Conservation (phyloP, 345 rosid genomes). For the Boechera divaricarpa region DNA sequence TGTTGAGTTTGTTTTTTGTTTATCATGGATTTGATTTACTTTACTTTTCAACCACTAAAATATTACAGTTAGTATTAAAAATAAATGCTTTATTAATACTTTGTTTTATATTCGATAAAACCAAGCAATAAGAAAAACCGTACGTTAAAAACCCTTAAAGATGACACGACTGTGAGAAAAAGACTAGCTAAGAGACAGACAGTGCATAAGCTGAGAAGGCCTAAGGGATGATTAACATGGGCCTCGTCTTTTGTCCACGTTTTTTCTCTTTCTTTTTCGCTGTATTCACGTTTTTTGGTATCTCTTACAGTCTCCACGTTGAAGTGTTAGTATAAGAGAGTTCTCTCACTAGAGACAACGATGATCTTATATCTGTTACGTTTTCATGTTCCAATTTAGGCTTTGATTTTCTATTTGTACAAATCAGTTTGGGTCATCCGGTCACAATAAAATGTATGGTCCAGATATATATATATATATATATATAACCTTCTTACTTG, state of each 20-base stretch:
- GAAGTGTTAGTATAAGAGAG: conserved; percentile 9
- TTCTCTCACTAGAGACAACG: conserved; percentile 32
- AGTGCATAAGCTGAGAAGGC: conserved; percentile 18
- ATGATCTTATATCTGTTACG: conserved; percentile 18
- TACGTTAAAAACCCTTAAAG: conserved; percentile 29
- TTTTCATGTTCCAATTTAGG: conserved; percentile 35
- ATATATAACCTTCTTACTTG: conserved; percentile 11
- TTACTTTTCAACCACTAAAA: background rate
- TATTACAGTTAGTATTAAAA: too few species aligned
- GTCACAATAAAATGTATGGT: background rate
- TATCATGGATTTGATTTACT: background rate
- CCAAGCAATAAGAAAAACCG: background rate
- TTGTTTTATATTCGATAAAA: background rate
- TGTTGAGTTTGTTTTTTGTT: background rate
- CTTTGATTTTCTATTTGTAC: background rate
- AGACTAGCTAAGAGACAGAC: conserved; percentile 3
- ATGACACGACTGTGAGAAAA: conserved; percentile 26
- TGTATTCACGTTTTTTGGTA: conserved; percentile 40
- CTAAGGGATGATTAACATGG: conserved; percentile 28
- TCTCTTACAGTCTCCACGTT: conserved; percentile 37
- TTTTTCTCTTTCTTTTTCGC: conserved; percentile 9
- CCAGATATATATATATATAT: background rate
- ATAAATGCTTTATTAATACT: too few species aligned
- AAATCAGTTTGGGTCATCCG: conserved; percentile 11
- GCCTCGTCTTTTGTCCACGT: conserved; percentile 22